Percentiles rank a stretch among this genome's conserved stretches.
These are phyloP conservation scores for Hypoxylon fragiforme DNA, from an alignment of 495 filamentous ascomycete species.

Conservation along the genomic window DNA sequence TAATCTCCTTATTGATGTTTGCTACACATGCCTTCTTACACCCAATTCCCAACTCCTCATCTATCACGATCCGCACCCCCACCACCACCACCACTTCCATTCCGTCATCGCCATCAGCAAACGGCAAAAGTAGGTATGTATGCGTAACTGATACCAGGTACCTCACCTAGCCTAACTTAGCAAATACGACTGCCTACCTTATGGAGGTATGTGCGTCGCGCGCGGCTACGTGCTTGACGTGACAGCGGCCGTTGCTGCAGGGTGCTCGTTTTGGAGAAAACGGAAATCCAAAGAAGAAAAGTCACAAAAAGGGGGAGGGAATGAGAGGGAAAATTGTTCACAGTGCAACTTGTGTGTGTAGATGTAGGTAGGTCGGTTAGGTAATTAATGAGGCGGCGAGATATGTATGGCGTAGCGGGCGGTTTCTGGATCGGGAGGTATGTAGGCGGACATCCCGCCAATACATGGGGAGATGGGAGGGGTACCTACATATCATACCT, in stretches of 20 bases:
- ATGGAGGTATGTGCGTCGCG: conserved; percentile 1
- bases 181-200: no score
- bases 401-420: background rate
- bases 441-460: background rate
- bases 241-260: conserved; percentile 31
- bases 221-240: conserved; percentile 28
- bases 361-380: no score
- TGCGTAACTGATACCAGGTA: no score
- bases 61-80: no score
- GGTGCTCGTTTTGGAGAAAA: conserved; percentile 21
- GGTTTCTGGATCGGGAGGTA: background rate
- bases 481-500: background rate
- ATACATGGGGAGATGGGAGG: background rate
- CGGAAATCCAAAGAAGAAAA: conserved; percentile 1
- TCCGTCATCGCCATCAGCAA: background rate
- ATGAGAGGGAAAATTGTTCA: background rate
- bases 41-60: no score
- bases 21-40: no score
- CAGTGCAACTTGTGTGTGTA: background rate
- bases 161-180: no score
- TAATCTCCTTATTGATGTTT: no score
- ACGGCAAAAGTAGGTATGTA: background rate
- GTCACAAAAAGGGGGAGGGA: no score
- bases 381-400: background rate
- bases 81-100: no score